These are phyloP conservation scores for Mucor mucedo DNA, from an alignment of 371 early-diverging fungal species.

Conservation along the genomic window DNA sequence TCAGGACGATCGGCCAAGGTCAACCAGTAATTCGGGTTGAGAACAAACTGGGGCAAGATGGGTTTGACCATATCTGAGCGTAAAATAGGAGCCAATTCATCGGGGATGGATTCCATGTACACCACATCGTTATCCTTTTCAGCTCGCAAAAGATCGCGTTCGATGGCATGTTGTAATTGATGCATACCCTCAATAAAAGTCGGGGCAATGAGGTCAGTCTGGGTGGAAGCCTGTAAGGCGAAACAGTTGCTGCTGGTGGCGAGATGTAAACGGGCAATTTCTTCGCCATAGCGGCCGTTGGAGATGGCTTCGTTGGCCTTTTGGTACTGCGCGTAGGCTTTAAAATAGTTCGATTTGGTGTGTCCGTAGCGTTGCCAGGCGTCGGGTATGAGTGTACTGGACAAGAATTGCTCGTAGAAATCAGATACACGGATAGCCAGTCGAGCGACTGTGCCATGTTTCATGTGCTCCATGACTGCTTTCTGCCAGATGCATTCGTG, in stretches of 20 bases:
- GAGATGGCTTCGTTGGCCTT: constrained; percentile 73
- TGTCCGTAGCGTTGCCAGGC: constrained; percentile 71
- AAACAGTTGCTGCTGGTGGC: constrained; percentile 46
- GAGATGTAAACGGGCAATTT: constrained; percentile 73
- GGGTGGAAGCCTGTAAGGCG: constrained; percentile 18
- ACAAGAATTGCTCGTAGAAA: constrained; percentile 59
- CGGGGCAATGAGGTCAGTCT: constrained; percentile 7
- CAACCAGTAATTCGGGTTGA: constrained; percentile 41
- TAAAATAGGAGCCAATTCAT: constrained; percentile 63
- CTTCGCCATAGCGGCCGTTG: constrained; percentile 83
- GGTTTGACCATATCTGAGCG: constrained; percentile 80
- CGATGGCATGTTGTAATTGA: constrained; percentile 59
- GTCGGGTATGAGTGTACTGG: constrained; percentile 50
- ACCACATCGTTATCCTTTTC: constrained; percentile 90
- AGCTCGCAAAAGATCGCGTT: constrained; percentile 68
- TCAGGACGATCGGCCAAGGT: constrained; percentile 28
- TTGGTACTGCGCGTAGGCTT: constrained; percentile 78
- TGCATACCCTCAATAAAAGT: constrained; percentile 34
- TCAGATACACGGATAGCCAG: constrained; percentile 76
- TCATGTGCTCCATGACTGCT: constrained; percentile 78
- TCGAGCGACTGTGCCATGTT: constrained; percentile 75
- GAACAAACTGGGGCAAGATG: constrained; percentile 43
- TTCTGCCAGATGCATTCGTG: constrained; percentile 89
- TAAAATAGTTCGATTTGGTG: constrained; percentile 72
- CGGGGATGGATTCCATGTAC: constrained; percentile 82